Percentiles rank a stretch among this genome's conserved stretches.
Conservation (phyloP, 257 asterid genomes). For the Ehretia macrophylla region DNA sequence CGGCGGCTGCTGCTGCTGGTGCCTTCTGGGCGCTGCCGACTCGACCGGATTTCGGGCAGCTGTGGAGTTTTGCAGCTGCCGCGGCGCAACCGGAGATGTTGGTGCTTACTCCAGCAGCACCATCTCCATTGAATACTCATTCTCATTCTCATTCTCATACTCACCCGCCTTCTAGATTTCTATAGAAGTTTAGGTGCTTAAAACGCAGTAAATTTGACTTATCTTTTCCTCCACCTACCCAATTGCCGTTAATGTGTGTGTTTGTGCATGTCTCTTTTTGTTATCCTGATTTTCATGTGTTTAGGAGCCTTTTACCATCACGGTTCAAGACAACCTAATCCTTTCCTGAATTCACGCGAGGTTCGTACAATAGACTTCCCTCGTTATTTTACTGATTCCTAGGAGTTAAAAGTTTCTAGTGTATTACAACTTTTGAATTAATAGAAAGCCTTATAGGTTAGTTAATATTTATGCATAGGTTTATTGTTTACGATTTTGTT, state of each 20-base stretch:
- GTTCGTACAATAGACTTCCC: too few relatives aligned
- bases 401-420: too few relatives aligned
- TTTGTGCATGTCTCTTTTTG: not conserved
- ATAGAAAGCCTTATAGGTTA: not conserved
- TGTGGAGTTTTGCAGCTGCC: not conserved
- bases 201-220: too few relatives aligned
- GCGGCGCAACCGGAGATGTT: not conserved
- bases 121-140: not conserved
- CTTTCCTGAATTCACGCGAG: too few relatives aligned
- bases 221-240: not conserved
- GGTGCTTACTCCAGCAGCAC: not conserved
- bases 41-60: not conserved
- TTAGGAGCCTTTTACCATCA: too few relatives aligned
- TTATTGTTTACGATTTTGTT: not conserved
- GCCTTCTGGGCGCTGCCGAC: conserved; percentile 1
- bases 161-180: not conserved
- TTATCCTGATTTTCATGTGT: not conserved
- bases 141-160: not conserved
- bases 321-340: too few relatives aligned
- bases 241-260: conserved; percentile 1
- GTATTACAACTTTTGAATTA: too few relatives aligned
- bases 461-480: not conserved
- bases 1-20: not conserved
- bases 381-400: too few relatives aligned
- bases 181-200: not conserved